Conservation (phyloP, 345 rosid genomes). For the Carallia brachiata region DNA sequence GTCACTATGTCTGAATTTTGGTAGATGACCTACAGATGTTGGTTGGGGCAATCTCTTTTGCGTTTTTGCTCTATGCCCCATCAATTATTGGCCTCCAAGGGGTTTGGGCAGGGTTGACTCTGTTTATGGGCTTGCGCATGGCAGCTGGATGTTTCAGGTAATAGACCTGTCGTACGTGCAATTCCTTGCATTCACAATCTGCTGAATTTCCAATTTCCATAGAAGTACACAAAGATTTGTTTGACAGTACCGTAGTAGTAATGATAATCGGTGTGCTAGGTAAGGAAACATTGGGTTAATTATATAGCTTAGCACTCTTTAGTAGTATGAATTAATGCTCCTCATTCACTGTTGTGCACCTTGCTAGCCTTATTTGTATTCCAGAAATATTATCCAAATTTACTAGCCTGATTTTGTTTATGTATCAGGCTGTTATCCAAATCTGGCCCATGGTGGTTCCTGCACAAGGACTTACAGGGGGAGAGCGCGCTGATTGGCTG, state of each 20-base stretch:
- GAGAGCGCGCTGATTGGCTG: constrained; percentile 36
- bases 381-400: not conserved
- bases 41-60: constrained; percentile 36
- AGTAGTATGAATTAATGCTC: no score
- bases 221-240: no score
- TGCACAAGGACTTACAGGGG: constrained; percentile 44
- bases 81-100: constrained; percentile 62
- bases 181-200: not conserved
- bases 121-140: constrained; percentile 81
- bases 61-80: constrained; percentile 62
- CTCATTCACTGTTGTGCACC: no score
- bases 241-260: no score
- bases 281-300: no score
- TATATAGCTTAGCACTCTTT: no score
- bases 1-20: not conserved
- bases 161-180: not conserved
- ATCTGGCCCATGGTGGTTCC: constrained; percentile 96
- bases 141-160: constrained; percentile 81
- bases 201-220: no score
- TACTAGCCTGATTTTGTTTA: not conserved
- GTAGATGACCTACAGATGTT: not conserved
- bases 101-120: constrained; percentile 88
- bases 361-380: no score
- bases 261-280: no score
- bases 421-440: constrained; percentile 53